Percentiles rank a stretch among this genome's conserved stretches.
Evolutionary conservation across 2,329 filamentous ascomycete species (phyloP).

Genomic region (Hymenoscyphus albidus): DNA sequence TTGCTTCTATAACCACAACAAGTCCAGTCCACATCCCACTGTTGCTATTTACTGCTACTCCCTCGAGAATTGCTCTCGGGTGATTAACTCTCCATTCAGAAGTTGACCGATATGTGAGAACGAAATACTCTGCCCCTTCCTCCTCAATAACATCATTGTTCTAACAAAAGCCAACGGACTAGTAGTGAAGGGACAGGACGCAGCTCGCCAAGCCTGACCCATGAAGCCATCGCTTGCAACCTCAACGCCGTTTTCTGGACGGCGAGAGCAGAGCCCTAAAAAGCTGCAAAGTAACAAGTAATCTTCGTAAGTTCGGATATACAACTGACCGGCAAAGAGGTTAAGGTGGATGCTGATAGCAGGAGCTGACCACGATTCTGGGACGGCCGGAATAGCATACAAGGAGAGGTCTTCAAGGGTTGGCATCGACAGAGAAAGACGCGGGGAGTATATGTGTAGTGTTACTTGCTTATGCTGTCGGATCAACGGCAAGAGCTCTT

Average conservation of each 20-base stretch:
- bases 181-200: neutral
- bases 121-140: slow-evolving; percentile 9
- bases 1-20: neutral
- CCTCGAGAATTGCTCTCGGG: neutral
- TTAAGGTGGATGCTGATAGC: slow-evolving; percentile 45
- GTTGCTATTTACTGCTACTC: neutral
- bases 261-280: slow-evolving; percentile 44
- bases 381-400: slow-evolving; percentile 37
- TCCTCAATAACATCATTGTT: slow-evolving; percentile 3
- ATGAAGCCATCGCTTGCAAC: slow-evolving; percentile 18
- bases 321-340: slow-evolving; percentile 64
- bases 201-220: no score
- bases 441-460: slow-evolving; percentile 50
- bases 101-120: slow-evolving; percentile 6
- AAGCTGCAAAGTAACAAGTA: slow-evolving; percentile 50
- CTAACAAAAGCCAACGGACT: slow-evolving; percentile 8
- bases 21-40: neutral
- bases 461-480: slow-evolving; percentile 33
- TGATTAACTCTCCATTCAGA: slow-evolving; percentile 10
- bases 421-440: slow-evolving; percentile 36
- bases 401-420: slow-evolving; percentile 45
- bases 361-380: slow-evolving; percentile 20
- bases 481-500: slow-evolving; percentile 45
- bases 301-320: slow-evolving; percentile 50
- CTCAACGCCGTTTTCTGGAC: slow-evolving; percentile 8